Conservation (phyloP, 1,284 basidiomycete species). For the Prillingera fragicola region DNA sequence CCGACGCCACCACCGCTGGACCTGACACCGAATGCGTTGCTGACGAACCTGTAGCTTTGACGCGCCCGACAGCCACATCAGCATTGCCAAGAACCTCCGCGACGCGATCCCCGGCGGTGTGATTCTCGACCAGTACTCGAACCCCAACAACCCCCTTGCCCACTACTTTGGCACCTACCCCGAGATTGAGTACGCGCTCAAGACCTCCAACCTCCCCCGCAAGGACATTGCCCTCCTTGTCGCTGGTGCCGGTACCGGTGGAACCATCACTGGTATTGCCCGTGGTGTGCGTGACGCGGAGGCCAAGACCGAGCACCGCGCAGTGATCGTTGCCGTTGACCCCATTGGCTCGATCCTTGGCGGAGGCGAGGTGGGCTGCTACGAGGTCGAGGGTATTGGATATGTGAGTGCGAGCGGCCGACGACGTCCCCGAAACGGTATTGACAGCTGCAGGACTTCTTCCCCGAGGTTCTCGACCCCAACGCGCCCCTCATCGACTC, state of each 20-base stretch:
- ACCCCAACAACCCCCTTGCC: constrained; percentile 74
- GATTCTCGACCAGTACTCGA: constrained; percentile 82
- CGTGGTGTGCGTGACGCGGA: constrained; percentile 66
- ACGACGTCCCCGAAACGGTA: background rate
- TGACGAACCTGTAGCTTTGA: constrained; percentile 40
- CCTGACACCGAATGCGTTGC: background rate
- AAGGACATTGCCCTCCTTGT: constrained; percentile 73
- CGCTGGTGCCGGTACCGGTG: constrained; percentile 91
- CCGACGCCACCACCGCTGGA: background rate
- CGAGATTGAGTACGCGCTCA: constrained; percentile 62
- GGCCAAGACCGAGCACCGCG: constrained; percentile 17
- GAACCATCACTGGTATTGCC: constrained; percentile 83
- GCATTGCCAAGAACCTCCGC: constrained; percentile 71
- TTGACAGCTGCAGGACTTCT: constrained; percentile 58
- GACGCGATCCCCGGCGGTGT: constrained; percentile 75
- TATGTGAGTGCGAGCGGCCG: constrained; percentile 34
- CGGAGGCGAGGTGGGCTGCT: constrained; percentile 57
- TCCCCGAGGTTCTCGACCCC: constrained; percentile 63
- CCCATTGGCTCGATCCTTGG: constrained; percentile 84
- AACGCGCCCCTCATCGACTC: constrained; percentile 50
- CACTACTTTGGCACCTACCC: constrained; percentile 81
- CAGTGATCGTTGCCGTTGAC: constrained; percentile 74
- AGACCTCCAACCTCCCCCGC: constrained; percentile 39
- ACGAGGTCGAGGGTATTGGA: constrained; percentile 90
- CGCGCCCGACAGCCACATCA: constrained; percentile 76